Conservation (phyloP, 1,284 basidiomycete species). For the Puccinia brachypodii region DNA sequence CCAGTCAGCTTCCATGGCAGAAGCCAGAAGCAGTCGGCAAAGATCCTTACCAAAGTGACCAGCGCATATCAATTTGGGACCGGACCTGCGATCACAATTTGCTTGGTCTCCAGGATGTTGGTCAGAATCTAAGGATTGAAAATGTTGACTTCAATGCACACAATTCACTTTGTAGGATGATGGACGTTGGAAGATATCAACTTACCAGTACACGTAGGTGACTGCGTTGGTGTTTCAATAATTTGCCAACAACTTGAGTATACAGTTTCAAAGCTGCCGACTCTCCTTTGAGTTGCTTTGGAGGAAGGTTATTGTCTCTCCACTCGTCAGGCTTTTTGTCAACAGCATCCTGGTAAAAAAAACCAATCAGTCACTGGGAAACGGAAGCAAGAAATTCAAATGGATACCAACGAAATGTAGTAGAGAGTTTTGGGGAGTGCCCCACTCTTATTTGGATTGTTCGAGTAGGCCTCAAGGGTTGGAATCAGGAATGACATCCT, state of each 20-base stretch:
- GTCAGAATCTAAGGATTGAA: not conserved
- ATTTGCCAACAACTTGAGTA: not conserved
- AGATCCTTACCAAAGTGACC: not conserved
- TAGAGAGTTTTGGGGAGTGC: not conserved
- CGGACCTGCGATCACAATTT: not conserved
- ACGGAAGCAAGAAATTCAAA: not conserved
- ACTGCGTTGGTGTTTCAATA: not conserved
- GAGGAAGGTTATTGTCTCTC: not conserved
- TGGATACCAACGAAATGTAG: not conserved
- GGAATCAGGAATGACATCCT: not conserved
- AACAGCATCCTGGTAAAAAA: not conserved
- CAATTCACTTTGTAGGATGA: too few relatives aligned
- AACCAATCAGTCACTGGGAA: not conserved
- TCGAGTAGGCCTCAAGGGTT: not conserved
- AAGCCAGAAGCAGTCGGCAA: not conserved
- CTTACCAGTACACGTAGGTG: not conserved
- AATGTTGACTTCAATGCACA: not conserved
- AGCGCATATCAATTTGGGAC: not conserved
- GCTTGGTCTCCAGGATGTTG: not conserved
- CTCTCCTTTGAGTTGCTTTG: not conserved
- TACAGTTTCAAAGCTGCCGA: not conserved
- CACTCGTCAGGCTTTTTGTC: not conserved
- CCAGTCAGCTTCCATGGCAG: not conserved
- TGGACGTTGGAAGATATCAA: too few relatives aligned
- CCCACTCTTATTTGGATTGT: not conserved